Base-by-base conservation (phyloP, 768 basidiomycete genomes). In the Mrakia gelida region DNA sequence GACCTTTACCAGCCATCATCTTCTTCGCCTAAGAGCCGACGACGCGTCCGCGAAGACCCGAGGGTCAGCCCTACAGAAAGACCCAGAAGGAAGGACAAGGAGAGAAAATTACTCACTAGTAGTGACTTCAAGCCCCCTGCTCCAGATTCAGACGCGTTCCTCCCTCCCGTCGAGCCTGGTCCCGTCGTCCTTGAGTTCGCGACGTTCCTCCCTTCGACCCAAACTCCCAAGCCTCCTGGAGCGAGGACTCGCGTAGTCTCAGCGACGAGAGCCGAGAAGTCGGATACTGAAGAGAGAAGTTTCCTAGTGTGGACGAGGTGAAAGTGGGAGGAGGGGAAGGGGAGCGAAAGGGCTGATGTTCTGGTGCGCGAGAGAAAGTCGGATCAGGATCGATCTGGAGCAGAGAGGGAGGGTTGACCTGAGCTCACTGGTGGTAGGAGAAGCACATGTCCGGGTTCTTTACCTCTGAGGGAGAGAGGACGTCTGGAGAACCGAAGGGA, bases 1-100 rank as follows among this genome's bases (percentile, higher is more conserved):
- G 67, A 23, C 67, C 67, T 70, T 70, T 70, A 26, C 67, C 26
- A 10, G 18, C 67, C 26, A 70, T 34, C 67, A 70, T 70, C 38
- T 41, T 34, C 38, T 38, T 70, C 38, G 67, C 67, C 67, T 70
- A 23, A 7, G 41, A 34, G 23, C 7, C 13, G 13, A 18, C n/a
- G 30, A 38, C 18, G 34, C 30, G 34, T 65, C n/a, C 61, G 32
- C 11, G n/a, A n/a, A 62, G 59, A 62, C 10, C 32, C 61, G 61
- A 62, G 0, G 10, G 61, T n/a, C 21, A 62, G 61, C 61, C 26
- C 10, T n/a, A 2, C 16, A 52, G 18, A 3, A 16, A 52, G 1
- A 52, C 16, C 2, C 11, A 34, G 15, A 18, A 38, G 32, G 21
- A 6, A 26, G 1, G 1, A 26, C 26, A 38, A 3, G 38, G 8